Base-by-base conservation (phyloP, 176 grass and related monocot species). In the Rhynchospora tenuis region DNA sequence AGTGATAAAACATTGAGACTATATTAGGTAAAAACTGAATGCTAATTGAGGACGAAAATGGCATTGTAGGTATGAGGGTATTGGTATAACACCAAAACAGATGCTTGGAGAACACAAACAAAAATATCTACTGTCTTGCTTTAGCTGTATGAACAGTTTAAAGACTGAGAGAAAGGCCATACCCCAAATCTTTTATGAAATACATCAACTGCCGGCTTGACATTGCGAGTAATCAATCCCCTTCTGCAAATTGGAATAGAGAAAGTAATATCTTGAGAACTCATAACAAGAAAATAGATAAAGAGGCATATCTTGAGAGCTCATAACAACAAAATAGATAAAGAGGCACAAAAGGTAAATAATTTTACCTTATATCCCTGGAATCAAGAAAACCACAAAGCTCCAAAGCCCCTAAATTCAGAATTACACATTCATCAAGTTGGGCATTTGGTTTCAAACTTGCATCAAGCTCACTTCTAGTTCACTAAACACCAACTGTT, bases 121-220 rank as follows among this genome's bases (percentile, higher is more conserved):
- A 76, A 2, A 5, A 16, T 13, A 7, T 27, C 2, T 52, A 75
- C 0, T 55, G 24, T 54, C 13, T 54, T 55, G 24, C 54, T 76
- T 55, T 55, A 10, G 23, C 24, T 17, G 12, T n/a, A n/a, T 23
- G 8, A 61, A 44, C 78, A 81, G 19, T 62, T 63, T 45, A 61
- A 0, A 28, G 2, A 58, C 46, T 14, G 29, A 82, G 7, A 64
- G 5, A 27, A 26, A 27, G 38, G 6, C 3, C 81, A 91, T 93
- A 93, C 95, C 78, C 92, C 92, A 84, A 98, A 93, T 27, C 87
- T 91, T 83, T 98, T 86, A 82, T 98, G 95, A 91, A 98, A 98
- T 82, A 93, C 84, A 89, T 98, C 87, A 23, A 98, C 91, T 5
- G 91, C 90, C 7, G n/a, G 86, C 84, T 95, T 93, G 43, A 98